phyloP scores from a whole-genome alignment of 495 filamentous ascomycete species.

The Penicillium simplicissimum region DNA sequence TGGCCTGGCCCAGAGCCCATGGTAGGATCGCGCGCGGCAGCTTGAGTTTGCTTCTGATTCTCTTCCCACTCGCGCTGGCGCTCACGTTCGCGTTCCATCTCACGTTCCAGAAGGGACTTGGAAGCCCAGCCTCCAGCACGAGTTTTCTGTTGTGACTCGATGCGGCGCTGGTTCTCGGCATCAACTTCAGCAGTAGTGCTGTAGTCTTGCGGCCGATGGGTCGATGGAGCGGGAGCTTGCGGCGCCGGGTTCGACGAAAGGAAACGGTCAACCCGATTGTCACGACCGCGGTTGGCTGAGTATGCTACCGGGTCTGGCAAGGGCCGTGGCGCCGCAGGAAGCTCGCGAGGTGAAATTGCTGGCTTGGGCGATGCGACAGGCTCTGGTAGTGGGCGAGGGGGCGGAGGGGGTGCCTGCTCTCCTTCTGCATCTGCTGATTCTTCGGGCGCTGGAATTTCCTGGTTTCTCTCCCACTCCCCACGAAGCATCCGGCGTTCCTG shows the following conservation, averaged over 20 bases:
- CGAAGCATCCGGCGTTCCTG: conserved; percentile 76
- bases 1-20: conserved; percentile 56
- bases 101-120: conserved; percentile 84
- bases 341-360: conserved; percentile 21
- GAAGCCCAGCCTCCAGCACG: conserved; percentile 73
- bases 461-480: conserved; percentile 63
- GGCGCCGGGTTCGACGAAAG: conserved; percentile 54
- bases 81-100: conserved; percentile 95
- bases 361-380: conserved; percentile 25
- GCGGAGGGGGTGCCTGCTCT: conserved; percentile 33
- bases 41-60: conserved; percentile 70
- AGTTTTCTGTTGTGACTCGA: conserved; percentile 64
- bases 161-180: conserved; percentile 66
- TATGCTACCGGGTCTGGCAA: conserved; percentile 36
- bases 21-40: conserved; percentile 49
- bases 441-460: conserved; percentile 33
- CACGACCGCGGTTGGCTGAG: conserved; percentile 26
- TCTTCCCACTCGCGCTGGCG: conserved; percentile 95
- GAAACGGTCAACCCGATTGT: conserved; percentile 49
- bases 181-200: conserved; percentile 65
- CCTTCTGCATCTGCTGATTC: conserved; percentile 31
- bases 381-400: conserved; percentile 45
- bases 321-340: conserved; percentile 31
- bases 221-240: conserved; percentile 33
- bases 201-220: conserved; percentile 54